Evolutionary conservation across 176 grass and related monocot genomes (phyloP), one percentile per base, ranked within the genome.

Genomic region (Tuctoria greenei): DNA sequence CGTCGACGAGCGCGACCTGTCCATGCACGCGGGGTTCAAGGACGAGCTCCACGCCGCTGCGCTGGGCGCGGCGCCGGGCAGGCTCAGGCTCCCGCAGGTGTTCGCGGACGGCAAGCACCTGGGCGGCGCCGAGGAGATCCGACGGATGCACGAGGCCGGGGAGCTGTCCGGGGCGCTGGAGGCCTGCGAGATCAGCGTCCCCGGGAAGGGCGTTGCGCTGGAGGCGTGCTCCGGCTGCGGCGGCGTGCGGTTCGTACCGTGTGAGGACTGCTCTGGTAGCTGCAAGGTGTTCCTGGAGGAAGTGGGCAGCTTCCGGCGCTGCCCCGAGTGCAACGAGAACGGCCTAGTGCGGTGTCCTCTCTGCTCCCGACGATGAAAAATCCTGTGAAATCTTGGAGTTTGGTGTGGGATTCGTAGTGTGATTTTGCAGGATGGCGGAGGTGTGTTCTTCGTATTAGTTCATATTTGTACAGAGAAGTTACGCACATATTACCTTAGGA

Each of bases 301-400:
- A 14, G 71, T 69, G 27, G 85, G 78, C 37, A 89, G 85, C 12
- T 99, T 99, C 79, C 26, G 85, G 55, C 72, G 92, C 8, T 99
- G 96, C 67, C 72, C 82, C 70, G 89, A 95, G 20, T 99, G 96
- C 87, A 99, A 99, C 69, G 96, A 99, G 81, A 99, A 99, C 57
- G 96, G 96, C 1, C 86, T 99, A 6, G 86, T 95, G 12, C 83
- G 92, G 24, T 99, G 96, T 34, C 84, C 89, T 38, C 76, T 99
- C 40, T 88, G 86, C 71, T 84, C 64, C 73, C 41, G 61, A 18
- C 41, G 61, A 18, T 87, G 86, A 88, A 47, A 31, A 31, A 72
- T 41, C 60, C 55, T 25, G 54, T 57, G n/a, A 58, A 11, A 58
- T 54, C 17, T 31, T 31, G 70, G 54, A 24, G n/a, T 17, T 61